A percentile compares a stretch with the other conserved stretches of the same genome.
These are phyloP conservation scores for Fusarium coicis DNA, from an alignment of 2,329 filamentous ascomycete species.

Conservation along the genomic window DNA sequence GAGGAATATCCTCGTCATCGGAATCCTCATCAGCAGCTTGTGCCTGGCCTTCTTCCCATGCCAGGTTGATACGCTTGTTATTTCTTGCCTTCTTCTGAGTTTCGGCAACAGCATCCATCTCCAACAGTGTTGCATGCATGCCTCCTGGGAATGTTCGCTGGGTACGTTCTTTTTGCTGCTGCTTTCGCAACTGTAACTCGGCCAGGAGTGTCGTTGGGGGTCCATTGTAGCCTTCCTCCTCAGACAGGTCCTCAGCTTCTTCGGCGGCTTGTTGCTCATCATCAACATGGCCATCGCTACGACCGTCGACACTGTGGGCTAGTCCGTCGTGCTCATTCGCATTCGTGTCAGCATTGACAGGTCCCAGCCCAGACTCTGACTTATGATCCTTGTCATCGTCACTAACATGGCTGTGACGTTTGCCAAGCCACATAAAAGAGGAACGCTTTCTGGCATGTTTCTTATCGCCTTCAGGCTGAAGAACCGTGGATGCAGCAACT, in stretches of 20 bases:
- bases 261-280: constrained; percentile 54
- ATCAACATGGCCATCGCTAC: constrained; percentile 36
- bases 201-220: constrained; percentile 91
- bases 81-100: constrained; percentile 80
- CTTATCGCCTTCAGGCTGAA: constrained; percentile 36
- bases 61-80: constrained; percentile 82
- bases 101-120: constrained; percentile 91
- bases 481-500: constrained; percentile 42
- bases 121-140: constrained; percentile 89
- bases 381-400: constrained; percentile 42
- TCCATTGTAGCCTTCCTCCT: constrained; percentile 68
- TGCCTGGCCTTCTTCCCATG: constrained; percentile 81
- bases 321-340: constrained; percentile 37
- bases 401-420: constrained; percentile 49
- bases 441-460: constrained; percentile 57
- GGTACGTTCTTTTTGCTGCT: constrained; percentile 84
- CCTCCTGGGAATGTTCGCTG: constrained; percentile 74
- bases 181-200: constrained; percentile 90
- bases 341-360: constrained; percentile 42
- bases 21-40: constrained; percentile 57
- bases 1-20: constrained; percentile 86
- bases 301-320: constrained; percentile 45
- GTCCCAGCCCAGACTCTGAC: constrained; percentile 41
- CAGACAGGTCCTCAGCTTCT: constrained; percentile 58
- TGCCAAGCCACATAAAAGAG: constrained; percentile 61